phyloP scores from a whole-genome alignment of 352 stramenopile genomes.

The Globisporangium recalcitrans region DNA sequence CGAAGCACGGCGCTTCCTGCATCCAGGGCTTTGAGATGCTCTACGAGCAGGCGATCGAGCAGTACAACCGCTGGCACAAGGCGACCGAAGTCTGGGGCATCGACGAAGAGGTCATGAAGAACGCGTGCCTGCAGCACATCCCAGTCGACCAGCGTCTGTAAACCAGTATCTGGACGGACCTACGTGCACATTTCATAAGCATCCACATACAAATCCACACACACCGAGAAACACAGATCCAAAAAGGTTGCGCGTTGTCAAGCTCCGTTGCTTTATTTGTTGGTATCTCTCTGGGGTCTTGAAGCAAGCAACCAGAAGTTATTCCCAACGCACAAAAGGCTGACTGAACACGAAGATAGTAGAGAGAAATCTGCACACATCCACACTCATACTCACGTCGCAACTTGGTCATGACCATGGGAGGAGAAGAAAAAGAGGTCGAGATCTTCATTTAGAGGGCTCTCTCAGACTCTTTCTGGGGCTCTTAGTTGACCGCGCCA shows the following conservation, averaged over 20 bases:
- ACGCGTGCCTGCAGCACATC: slow-evolving; percentile 52
- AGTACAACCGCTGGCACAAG: slow-evolving; percentile 94
- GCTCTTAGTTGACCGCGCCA: neutral
- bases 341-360: slow-evolving; percentile 1
- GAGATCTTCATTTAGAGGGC: neutral
- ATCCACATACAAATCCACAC: neutral
- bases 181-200: neutral
- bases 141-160: slow-evolving; percentile 49
- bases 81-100: slow-evolving; percentile 35
- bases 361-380: slow-evolving; percentile 1
- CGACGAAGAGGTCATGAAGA: slow-evolving; percentile 50
- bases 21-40: slow-evolving; percentile 98
- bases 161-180: neutral
- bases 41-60: slow-evolving; percentile 95
- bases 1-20: slow-evolving; percentile 73
- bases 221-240: neutral
- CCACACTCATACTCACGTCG: neutral
- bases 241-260: neutral
- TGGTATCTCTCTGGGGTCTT: neutral
- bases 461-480: neutral
- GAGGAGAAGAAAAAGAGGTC: neutral
- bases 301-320: neutral
- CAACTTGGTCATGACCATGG: neutral
- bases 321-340: neutral
- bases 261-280: neutral